Evolutionary conservation across 2,329 filamentous ascomycete genomes (phyloP), one percentile per base, ranked within the genome.

Genomic region (Coleophoma eucalyptorum): DNA sequence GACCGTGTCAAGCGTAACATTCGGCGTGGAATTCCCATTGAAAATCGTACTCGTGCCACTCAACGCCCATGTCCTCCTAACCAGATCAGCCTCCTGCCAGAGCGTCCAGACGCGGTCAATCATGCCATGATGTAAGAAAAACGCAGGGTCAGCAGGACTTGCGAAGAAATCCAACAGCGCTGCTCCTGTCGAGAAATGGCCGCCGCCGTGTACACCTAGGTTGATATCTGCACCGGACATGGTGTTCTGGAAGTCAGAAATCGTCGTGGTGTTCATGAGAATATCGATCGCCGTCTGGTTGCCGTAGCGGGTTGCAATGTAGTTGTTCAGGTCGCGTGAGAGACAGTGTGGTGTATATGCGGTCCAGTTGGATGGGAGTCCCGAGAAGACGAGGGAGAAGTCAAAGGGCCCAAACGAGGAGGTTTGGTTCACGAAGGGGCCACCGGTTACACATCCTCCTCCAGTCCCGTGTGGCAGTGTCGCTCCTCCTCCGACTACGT

Each of bases 21-120:
- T n/a, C 5, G 16, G 13, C 2, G 38, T 18, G 5, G 13, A n/a
- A 18, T 42, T 42, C 4, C 38, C 38, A 42, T 42, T 42, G 13
- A 42, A 42, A 19, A 42, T 42, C 5, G 38, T 42, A 42, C 38
- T 42, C n/a, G 16, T 42, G 5, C 38, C 16, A 42, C 38, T 20
- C 18, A 19, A 16, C 5, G 18, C 21, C 16, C 37, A 40, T 18
- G 21, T 20, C 16, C 48, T 50, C 52, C n/a, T 67, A 64, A 26
- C 63, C 65, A 56, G 71, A 54, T 73, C 67, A 13, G 71, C 63
- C 45, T 70, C 70, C 62, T 74, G 71, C 71, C 71, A 75, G 54
- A 74, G 67, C 55, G 69, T 73, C 57, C 72, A 72, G 50, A 73
- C 59, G 11, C 71, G 63, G 50, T 75, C 72, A 42, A 75, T 67